phyloP scores from a whole-genome alignment of 192 early-diverging fungal genomes.

The Entophlyctis helioformis region DNA sequence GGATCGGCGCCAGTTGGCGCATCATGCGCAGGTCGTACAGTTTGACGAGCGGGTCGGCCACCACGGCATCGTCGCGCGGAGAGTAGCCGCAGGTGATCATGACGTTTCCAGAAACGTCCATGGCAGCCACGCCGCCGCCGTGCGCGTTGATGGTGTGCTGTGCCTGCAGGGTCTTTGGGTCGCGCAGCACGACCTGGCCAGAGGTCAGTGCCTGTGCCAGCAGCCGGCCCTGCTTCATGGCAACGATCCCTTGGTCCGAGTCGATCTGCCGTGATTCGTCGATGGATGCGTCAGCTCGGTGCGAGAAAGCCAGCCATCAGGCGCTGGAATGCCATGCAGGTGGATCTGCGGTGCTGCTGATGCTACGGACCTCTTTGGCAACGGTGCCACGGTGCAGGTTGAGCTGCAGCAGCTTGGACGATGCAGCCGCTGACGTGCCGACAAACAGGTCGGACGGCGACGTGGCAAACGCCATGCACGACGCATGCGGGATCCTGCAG shows the following conservation, averaged over 20 bases:
- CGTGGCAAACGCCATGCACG: not conserved
- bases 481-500: not conserved
- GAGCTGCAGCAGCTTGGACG: constrained; percentile 5
- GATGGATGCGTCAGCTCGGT: constrained; percentile 28
- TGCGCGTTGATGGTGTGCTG: constrained; percentile 61
- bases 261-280: constrained; percentile 22
- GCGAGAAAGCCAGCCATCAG: constrained; percentile 35
- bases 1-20: constrained; percentile 54
- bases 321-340: constrained; percentile 7
- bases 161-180: constrained; percentile 48
- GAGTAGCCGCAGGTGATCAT: constrained; percentile 69
- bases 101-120: constrained; percentile 64
- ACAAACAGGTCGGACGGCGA: constrained; percentile 19
- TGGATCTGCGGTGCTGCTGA: not conserved
- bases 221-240: constrained; percentile 49
- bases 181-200: constrained; percentile 54
- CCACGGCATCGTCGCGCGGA: constrained; percentile 41
- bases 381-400: constrained; percentile 16
- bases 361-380: constrained; percentile 11
- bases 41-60: constrained; percentile 68
- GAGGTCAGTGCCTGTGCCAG: constrained; percentile 51
- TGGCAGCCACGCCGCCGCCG: constrained; percentile 61
- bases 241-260: constrained; percentile 12
- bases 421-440: constrained; percentile 3
- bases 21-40: constrained; percentile 70